Evolutionary conservation across 495 filamentous ascomycete genomes (phyloP).

Genomic region (Pseudoneurospora amorphoporcata): DNA sequence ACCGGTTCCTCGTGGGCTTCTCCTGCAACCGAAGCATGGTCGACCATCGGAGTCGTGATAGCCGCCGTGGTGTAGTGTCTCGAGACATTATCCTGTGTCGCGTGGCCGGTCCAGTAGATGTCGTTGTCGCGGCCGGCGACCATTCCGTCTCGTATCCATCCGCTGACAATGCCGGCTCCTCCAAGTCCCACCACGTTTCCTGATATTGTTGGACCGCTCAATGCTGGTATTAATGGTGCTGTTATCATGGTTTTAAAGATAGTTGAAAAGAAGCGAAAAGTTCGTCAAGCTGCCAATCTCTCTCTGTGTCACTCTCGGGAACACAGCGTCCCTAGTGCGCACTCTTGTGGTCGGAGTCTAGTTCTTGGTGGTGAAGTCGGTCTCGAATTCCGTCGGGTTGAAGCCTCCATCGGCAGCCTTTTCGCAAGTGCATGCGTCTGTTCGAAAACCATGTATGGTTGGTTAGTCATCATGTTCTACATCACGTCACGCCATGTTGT

Average conservation of each 20-base stretch:
- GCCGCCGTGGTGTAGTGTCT: not conserved
- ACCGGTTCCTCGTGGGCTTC: not conserved
- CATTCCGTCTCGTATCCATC: not conserved
- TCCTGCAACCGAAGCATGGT: not conserved
- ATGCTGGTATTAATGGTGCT: not conserved
- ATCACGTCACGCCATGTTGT: not conserved
- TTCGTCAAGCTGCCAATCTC: not conserved
- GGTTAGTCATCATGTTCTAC: not conserved
- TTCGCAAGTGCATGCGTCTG: constrained; percentile 77
- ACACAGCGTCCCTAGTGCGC: not conserved
- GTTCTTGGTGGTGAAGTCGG: constrained; percentile 67
- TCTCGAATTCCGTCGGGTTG: constrained; percentile 49
- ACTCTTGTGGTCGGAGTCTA: constrained; percentile 5
- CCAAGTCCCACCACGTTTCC: not conserved
- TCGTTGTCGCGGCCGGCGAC: not conserved
- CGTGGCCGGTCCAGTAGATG: not conserved
- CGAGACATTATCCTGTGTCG: not conserved
- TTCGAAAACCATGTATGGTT: not conserved
- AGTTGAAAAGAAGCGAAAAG: not conserved
- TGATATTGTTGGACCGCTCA: not conserved
- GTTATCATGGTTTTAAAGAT: not conserved
- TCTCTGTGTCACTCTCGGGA: not conserved
- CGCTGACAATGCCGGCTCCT: not conserved
- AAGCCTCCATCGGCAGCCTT: constrained; percentile 48
- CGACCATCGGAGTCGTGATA: not conserved